Evolutionary conservation across 495 filamentous ascomycete species (phyloP), one percentile per base, ranked within the genome.

Genomic region (Aspergillus saccharolyticus): DNA sequence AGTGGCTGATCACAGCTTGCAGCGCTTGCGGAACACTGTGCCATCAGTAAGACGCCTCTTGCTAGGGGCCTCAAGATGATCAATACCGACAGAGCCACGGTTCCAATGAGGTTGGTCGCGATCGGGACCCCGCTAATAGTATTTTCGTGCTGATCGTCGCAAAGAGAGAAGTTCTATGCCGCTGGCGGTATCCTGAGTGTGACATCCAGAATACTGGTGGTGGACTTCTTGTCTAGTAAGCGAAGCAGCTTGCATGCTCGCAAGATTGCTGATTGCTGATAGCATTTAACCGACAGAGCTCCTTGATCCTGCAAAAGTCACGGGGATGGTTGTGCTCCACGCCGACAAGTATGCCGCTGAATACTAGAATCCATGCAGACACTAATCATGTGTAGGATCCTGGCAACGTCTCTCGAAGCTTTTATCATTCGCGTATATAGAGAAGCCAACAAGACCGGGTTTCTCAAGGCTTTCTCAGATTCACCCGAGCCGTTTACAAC

Each of bases 401-500:
- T 90, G 21, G 93, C 93, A 19, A 97, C 93, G 0, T 93, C 91
- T 2, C 75, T 89, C 6, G 94, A 98, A 69, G 93, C 94, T 17
- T 98, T 98, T 69, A 96, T 98, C 56, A 75, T 96, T 46, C 88
- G 94, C 28, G 89, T 97, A 44, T 98, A 89, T 67, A 83, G 94
- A 52, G 91, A 97, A 74, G 86, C 86, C 74, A 98, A 98, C 66
- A 95, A 94, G 74, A 75, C 64, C 24, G 94, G 94, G 16, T 97
- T 98, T 63, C 80, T 98, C 18, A 98, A 97, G 66, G 93, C 95
- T 8, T 96, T 98, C 62, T 96, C 94, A 0, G 94, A 98, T 64
- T 89, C 86, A 17, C 94, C 94, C 0, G 91, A 97, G 70, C 88
- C 92, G 3, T 96, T 98, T 61, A 89, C 89, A 0, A 83, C 84